Evolutionary conservation across 176 grass and related monocot species (phyloP).

Genomic region (Bonia amplexicaulis): DNA sequence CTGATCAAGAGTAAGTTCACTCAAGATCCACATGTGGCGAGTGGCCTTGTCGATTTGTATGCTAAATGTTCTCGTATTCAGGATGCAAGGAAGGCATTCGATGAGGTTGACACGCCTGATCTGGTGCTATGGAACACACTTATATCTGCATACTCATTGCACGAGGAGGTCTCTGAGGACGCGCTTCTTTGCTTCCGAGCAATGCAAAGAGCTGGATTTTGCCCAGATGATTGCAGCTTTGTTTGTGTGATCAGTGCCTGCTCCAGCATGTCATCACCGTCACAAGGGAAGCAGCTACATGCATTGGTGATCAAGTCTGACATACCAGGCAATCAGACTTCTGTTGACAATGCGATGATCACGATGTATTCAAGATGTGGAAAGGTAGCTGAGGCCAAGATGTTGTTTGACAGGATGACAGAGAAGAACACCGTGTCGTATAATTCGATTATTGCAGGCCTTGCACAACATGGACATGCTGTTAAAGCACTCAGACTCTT

Average conservation of each 20-base stretch:
- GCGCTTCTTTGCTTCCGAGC: constrained; percentile 25
- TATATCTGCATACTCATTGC: constrained; percentile 39
- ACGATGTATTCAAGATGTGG: constrained; percentile 40
- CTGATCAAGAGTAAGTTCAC: constrained; percentile 27
- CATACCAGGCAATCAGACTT: constrained; percentile 29
- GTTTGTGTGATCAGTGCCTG: constrained; percentile 41
- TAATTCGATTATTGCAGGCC: constrained; percentile 44
- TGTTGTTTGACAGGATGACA: constrained; percentile 40
- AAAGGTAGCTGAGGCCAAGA: constrained; percentile 25
- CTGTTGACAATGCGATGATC: constrained; percentile 37
- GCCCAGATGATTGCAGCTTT: constrained; percentile 46
- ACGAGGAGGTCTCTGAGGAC: constrained; percentile 37
- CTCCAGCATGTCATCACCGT: constrained; percentile 38
- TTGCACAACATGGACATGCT: constrained; percentile 42
- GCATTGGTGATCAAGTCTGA: constrained; percentile 41
- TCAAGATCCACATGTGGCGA: constrained; percentile 26
- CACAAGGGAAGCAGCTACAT: constrained; percentile 45
- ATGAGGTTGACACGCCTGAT: constrained; percentile 32
- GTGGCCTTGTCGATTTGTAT: constrained; percentile 45
- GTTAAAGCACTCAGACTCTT: constrained; percentile 30
- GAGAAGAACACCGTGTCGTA: constrained; percentile 36
- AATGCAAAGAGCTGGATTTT: constrained; percentile 37
- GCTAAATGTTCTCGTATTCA: constrained; percentile 25
- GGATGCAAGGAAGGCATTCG: constrained; percentile 33
- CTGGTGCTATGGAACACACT: constrained; percentile 55